Evolutionary conservation across 2,329 filamentous ascomycete species (phyloP).

Genomic region (Zymoseptoria crescenta): DNA sequence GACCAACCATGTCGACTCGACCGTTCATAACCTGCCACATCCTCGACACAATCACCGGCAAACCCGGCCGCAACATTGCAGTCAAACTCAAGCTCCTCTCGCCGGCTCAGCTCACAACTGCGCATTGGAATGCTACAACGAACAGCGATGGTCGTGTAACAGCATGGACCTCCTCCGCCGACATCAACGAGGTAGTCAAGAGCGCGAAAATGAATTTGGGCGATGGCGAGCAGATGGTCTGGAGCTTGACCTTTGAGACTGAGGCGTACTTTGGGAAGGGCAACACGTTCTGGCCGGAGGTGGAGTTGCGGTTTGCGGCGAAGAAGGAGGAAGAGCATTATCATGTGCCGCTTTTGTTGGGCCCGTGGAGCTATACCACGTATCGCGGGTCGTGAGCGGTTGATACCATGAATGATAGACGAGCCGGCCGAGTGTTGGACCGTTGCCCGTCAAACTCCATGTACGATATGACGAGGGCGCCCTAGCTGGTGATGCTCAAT

Average conservation of each 20-base stretch:
- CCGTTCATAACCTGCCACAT: slow-evolving; percentile 75
- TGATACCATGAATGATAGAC: background rate
- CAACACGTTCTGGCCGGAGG: slow-evolving; percentile 51
- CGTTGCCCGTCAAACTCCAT: too few relatives aligned
- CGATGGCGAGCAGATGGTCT: slow-evolving; percentile 44
- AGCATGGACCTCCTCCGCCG: slow-evolving; percentile 50
- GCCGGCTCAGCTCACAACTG: slow-evolving; percentile 29
- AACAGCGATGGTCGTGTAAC: slow-evolving; percentile 70
- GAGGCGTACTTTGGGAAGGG: slow-evolving; percentile 60
- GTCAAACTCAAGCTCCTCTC: slow-evolving; percentile 53
- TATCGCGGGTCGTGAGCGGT: slow-evolving; percentile 62
- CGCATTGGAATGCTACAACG: slow-evolving; percentile 57
- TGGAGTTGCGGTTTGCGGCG: slow-evolving; percentile 48
- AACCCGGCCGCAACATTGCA: slow-evolving; percentile 57
- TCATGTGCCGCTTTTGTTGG: slow-evolving; percentile 70
- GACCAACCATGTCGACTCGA: slow-evolving; percentile 20
- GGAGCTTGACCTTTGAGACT: slow-evolving; percentile 66
- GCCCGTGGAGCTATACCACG: slow-evolving; percentile 73
- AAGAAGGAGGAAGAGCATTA: slow-evolving; percentile 53
- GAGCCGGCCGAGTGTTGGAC: too few relatives aligned
- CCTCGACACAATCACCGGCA: slow-evolving; percentile 70
- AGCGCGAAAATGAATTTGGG: slow-evolving; percentile 25
- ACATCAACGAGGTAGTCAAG: slow-evolving; percentile 33
- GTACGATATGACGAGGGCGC: too few relatives aligned
- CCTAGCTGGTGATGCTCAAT: background rate